A percentile compares a stretch with the other conserved stretches of the same genome.
These are phyloP conservation scores for Dendryphion nanum DNA, from an alignment of 2,329 filamentous ascomycete genomes.

Conservation along the genomic window DNA sequence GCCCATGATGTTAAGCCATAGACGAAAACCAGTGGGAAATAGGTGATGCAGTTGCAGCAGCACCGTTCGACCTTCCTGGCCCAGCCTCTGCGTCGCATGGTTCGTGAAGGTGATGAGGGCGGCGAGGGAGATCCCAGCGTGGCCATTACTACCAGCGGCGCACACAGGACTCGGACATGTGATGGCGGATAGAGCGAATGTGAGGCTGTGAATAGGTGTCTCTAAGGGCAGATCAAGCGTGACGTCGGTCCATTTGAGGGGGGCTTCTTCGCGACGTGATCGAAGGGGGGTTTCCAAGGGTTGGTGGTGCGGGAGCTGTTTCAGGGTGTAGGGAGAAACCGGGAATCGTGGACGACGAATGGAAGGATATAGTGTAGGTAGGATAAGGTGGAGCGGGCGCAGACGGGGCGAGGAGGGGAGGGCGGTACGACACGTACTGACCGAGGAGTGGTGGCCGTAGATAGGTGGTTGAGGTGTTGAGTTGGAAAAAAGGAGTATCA, in stretches of 20 bases:
- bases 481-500: too few species aligned
- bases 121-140: conserved; percentile 40
- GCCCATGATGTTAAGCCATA: conserved; percentile 93
- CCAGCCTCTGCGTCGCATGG: conserved; percentile 48
- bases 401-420: too few species aligned
- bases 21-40: conserved; percentile 86
- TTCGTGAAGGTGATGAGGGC: conserved; percentile 37
- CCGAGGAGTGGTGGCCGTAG: too few species aligned
- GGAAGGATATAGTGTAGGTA: too few species aligned
- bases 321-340: too few species aligned
- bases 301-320: conserved; percentile 1
- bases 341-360: too few species aligned
- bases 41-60: conserved; percentile 76
- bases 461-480: too few species aligned
- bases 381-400: background rate
- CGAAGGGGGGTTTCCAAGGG: background rate
- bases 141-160: conserved; percentile 34
- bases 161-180: conserved; percentile 22
- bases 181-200: conserved; percentile 13
- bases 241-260: conserved; percentile 9
- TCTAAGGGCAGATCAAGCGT: conserved; percentile 5
- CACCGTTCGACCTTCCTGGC: conserved; percentile 74
- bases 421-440: too few species aligned
- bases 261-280: background rate
- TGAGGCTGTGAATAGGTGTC: conserved; percentile 7